Conservation (phyloP, 805 yeast species). For the Metschnikowia proteae region DNA sequence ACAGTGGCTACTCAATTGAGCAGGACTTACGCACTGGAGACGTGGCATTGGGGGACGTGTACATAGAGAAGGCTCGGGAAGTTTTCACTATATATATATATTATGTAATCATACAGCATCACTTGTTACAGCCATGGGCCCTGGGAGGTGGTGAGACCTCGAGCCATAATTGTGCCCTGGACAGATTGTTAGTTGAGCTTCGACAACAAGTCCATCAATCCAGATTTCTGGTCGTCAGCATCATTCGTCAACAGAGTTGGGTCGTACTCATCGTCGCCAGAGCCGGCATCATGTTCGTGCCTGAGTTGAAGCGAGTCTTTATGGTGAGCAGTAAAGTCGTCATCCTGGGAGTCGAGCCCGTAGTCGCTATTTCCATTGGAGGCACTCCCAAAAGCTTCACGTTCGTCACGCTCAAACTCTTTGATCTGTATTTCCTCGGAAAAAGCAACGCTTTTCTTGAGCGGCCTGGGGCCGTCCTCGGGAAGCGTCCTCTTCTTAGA, state of each 20-base stretch:
- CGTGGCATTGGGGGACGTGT: not conserved
- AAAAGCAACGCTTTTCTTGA: constrained; percentile 36
- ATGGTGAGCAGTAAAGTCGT: constrained; percentile 23
- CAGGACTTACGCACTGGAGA: not conserved
- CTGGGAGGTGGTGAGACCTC: not conserved
- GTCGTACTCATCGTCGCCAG: constrained; percentile 11
- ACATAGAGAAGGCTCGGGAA: constrained; percentile 3
- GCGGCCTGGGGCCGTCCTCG: constrained; percentile 8
- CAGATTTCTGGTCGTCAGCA: constrained; percentile 8
- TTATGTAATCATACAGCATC: constrained; percentile 1
- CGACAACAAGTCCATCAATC: constrained; percentile 17
- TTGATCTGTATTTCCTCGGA: constrained; percentile 40
- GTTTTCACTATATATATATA: not conserved
- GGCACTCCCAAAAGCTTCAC: constrained; percentile 17
- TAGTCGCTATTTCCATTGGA: constrained; percentile 12
- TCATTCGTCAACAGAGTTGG: constrained; percentile 4
- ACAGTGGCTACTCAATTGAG: constrained; percentile 3
- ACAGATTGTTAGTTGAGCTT: constrained; percentile 7
- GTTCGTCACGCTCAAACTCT: constrained; percentile 39
- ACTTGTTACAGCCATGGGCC: not conserved
- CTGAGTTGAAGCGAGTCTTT: constrained; percentile 32
- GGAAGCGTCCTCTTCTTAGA: constrained; percentile 2
- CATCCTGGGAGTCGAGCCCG: constrained; percentile 13
- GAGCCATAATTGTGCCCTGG: not conserved
- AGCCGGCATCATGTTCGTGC: constrained; percentile 16